Conservation (phyloP, 148 eudicot species). For the Vaccinium myrtillus region DNA sequence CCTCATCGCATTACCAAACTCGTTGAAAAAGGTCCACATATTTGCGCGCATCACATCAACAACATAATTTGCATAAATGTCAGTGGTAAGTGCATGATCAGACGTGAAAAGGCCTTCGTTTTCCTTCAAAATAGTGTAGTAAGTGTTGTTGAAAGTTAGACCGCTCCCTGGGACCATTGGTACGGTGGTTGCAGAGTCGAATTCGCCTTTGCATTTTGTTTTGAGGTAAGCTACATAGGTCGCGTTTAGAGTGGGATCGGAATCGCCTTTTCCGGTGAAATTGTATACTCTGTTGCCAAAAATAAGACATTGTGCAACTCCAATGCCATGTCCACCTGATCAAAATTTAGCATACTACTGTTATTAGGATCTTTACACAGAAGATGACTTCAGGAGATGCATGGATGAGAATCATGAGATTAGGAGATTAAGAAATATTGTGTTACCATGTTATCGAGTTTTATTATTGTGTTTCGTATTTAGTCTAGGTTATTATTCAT, state of each 20-base stretch:
- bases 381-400: too few species aligned
- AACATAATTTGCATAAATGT: background rate
- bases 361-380: too few species aligned
- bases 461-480: too few species aligned
- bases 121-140: constrained; percentile 26
- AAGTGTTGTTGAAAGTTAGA: constrained; percentile 31
- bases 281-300: constrained; percentile 48
- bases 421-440: too few species aligned
- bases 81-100: constrained; percentile 51
- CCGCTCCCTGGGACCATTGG: constrained; percentile 57
- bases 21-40: background rate
- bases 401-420: too few species aligned
- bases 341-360: background rate
- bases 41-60: background rate
- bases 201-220: too few species aligned
- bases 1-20: background rate
- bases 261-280: constrained; percentile 19
- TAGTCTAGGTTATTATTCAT: too few species aligned
- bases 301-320: constrained; percentile 39
- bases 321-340: constrained; percentile 67
- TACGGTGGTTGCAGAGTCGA: constrained; percentile 21
- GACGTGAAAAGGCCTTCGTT: constrained; percentile 50
- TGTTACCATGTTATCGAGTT: too few species aligned
- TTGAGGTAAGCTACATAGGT: constrained; percentile 27
- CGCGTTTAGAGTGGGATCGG: constrained; percentile 46